Conservation (phyloP, 306 rosid species). For the Vigna reflexopilosa region DNA sequence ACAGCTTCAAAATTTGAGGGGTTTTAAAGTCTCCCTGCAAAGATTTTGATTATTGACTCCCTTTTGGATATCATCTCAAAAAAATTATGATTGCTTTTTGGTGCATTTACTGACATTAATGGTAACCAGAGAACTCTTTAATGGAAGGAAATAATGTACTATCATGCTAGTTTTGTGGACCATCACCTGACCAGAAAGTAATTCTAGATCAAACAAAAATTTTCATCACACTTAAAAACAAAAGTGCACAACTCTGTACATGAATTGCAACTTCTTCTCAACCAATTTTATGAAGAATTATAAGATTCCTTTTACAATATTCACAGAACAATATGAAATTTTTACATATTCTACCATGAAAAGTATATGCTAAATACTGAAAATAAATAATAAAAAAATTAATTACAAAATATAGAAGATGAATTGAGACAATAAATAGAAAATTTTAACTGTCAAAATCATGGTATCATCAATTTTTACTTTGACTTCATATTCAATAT, state of each 20-base stretch:
- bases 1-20: not conserved
- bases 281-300: no score
- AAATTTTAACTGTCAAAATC: no score
- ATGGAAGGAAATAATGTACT: not conserved
- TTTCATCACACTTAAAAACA: not conserved
- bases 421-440: no score
- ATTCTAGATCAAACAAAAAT: not conserved
- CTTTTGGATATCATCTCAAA: not conserved
- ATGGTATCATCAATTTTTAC: no score
- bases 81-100: not conserved
- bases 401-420: no score
- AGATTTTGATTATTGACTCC: not conserved
- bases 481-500: no score
- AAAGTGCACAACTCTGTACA: not conserved
- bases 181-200: not conserved
- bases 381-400: no score
- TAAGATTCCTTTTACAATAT: no score
- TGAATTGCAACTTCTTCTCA: not conserved
- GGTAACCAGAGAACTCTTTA: not conserved
- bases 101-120: constrained; percentile 3
- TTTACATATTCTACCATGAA: no score
- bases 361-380: no score
- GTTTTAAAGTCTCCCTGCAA: not conserved
- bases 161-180: not conserved
- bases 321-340: no score